Conservation (phyloP, 768 basidiomycete genomes). For the Leccinum longicurvipes region DNA sequence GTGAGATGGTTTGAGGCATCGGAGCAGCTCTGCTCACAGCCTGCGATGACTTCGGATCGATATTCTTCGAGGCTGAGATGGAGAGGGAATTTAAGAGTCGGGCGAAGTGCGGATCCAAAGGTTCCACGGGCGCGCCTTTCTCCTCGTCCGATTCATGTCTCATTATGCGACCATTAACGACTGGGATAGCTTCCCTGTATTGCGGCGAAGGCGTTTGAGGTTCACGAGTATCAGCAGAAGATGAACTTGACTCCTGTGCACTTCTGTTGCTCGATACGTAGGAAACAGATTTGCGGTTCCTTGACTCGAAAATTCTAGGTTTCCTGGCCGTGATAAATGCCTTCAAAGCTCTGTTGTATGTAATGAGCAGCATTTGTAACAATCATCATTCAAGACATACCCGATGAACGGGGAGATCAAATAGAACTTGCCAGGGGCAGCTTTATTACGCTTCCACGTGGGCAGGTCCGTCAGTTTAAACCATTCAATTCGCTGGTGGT, state of each 20-base stretch:
- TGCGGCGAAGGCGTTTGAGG: constrained; percentile 65
- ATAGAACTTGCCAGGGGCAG: constrained; percentile 80
- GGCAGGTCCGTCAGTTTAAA: constrained; percentile 86
- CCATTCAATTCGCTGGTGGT: constrained; percentile 92
- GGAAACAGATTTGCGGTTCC: constrained; percentile 35
- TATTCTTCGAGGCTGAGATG: constrained; percentile 45
- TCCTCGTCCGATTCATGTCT: constrained; percentile 35
- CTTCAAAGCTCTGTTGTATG: constrained; percentile 41
- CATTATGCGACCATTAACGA: constrained; percentile 11
- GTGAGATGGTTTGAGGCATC: constrained; percentile 9
- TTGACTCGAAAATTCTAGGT: constrained; percentile 40
- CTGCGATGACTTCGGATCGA: constrained; percentile 10
- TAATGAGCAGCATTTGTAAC: constrained; percentile 2
- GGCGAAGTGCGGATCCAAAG: constrained; percentile 69
- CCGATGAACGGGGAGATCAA: constrained; percentile 91
- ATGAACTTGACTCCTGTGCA: constrained; percentile 64
- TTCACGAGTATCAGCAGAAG: constrained; percentile 57
- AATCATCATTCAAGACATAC: constrained; percentile 40
- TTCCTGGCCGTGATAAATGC: constrained; percentile 64
- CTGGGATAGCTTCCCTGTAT: constrained; percentile 41
- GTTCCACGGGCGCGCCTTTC: constrained; percentile 24
- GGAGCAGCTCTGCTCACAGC: constrained; percentile 3
- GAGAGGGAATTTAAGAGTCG: constrained; percentile 61
- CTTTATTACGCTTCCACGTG: constrained; percentile 82
- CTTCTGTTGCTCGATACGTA: constrained; percentile 30